A percentile compares a stretch with the other conserved stretches of the same genome.
Conservation (phyloP, 73 alveolate species). For the Paramecium caudatum region DNA sequence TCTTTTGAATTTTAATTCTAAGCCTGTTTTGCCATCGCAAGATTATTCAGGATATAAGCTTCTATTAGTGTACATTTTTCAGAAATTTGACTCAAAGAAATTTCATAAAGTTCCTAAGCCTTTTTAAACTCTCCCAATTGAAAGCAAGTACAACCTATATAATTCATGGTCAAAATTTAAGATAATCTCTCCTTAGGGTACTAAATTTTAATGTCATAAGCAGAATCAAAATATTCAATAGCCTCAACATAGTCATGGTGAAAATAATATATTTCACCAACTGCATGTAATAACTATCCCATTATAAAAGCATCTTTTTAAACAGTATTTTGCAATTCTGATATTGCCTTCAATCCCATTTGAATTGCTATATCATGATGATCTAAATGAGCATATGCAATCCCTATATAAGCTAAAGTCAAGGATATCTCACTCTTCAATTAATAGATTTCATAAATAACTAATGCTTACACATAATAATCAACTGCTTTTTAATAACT, state of each 20-base stretch:
- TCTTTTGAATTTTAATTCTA: background rate
- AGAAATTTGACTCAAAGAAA: background rate
- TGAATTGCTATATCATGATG: slow-evolving; percentile 24
- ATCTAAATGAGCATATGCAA: slow-evolving; percentile 51
- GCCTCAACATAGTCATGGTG: slow-evolving; percentile 46
- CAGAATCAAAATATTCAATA: slow-evolving; percentile 28
- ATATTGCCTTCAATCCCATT: background rate
- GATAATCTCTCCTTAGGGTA: slow-evolving; percentile 36
- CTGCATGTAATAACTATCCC: slow-evolving; percentile 13
- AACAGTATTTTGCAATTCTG: background rate
- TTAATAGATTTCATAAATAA: slow-evolving; percentile 25
- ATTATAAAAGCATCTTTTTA: background rate
- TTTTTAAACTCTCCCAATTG: background rate
- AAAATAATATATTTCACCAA: slow-evolving; percentile 8
- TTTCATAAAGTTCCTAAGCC: slow-evolving; percentile 1
- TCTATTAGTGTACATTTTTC: slow-evolving; percentile 31
- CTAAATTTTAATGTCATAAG: slow-evolving; percentile 37
- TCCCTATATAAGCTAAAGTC: slow-evolving; percentile 28
- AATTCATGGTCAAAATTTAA: slow-evolving; percentile 37
- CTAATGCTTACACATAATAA: slow-evolving; percentile 32
- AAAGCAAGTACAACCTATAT: slow-evolving; percentile 40
- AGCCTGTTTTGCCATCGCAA: background rate
- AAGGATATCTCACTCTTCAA: slow-evolving; percentile 10
- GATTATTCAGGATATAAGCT: slow-evolving; percentile 29
- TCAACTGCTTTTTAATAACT: slow-evolving; percentile 34